Evolutionary conservation across 73 alveolate species (phyloP), one percentile per base, ranked within the genome.

Genomic region (Paramecium sexaurelia): DNA sequence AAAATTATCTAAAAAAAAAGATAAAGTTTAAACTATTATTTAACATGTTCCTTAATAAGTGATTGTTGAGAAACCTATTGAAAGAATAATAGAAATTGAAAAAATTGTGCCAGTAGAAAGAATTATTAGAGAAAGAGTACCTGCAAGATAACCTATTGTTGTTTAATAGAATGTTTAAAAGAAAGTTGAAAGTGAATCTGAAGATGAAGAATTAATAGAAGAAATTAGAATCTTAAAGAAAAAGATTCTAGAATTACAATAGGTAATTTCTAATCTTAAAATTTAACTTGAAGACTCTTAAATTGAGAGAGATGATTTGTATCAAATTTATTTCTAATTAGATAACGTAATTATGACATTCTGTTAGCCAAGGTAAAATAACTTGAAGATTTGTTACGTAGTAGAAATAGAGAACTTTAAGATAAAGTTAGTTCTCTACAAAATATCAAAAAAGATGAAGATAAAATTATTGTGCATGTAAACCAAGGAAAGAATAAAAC

Each of bases 1-100:
- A 17, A 78, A 78, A 78, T 78, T 78, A 26, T 40, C 90, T 2
- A 78, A 78, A 29, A 78, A 78, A 43, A 78, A 78, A 24, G 90
- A 78, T 4, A 78, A 78, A 24, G 90, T 78, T 40, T 24, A 39
- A 45, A 45, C 90, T 40, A 7, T 45, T 24, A 45, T 78, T n/a
- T 7, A 78, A 40, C 40, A 22, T 41, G 75, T 45, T 3, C 90
- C 90, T 19, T 78, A 78, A 78, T 78, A 78, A 78, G 73, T 78
- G 17, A 78, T 78, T 11, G 90, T 78, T 7, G 90, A 78, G 24
- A 78, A 45, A 78, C 90, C 90, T 17, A 45, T 78, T 43, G 90
- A 78, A 43, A 37, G 90, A 78, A 43, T 78, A 41, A 45, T 78
- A 41, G 90, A 78, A 78, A 78, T 78, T 78, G 90, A 78, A 17